Evolutionary conservation across 2,329 filamentous ascomycete species (phyloP).

Genomic region (Ophiostoma perfectum): DNA sequence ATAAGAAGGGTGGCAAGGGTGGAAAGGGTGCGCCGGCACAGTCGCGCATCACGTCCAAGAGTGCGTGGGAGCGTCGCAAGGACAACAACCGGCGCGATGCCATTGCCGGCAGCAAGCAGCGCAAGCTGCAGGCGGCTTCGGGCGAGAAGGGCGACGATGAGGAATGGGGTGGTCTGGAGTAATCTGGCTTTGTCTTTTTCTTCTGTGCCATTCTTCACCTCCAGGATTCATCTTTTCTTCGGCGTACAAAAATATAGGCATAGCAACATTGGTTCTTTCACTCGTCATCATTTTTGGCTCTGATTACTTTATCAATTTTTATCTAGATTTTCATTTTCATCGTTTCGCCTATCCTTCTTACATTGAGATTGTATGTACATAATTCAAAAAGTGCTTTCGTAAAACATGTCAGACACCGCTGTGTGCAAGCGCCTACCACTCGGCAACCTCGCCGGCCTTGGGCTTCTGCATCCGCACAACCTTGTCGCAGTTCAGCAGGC

Average conservation of each 20-base stretch:
- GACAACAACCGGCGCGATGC: conserved; percentile 63
- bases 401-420: background rate
- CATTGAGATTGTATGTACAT: conserved; percentile 3
- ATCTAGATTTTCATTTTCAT: background rate
- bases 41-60: conserved; percentile 74
- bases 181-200: background rate
- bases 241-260: conserved; percentile 14
- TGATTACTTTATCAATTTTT: background rate
- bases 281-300: conserved; percentile 4
- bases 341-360: background rate
- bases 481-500: conserved; percentile 64
- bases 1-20: conserved; percentile 6
- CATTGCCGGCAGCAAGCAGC: conserved; percentile 56
- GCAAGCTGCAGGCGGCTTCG: conserved; percentile 37
- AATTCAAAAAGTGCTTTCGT: background rate
- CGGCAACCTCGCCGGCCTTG: conserved; percentile 42
- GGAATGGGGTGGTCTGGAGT: conserved; percentile 33
- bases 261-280: conserved; percentile 1
- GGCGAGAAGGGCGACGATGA: conserved; percentile 21
- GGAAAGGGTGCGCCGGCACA: conserved; percentile 7
- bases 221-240: background rate
- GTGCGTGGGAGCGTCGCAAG: conserved; percentile 64
- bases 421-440: conserved; percentile 35
- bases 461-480: conserved; percentile 57
- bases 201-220: background rate